Base-by-base conservation (phyloP, 2,329 filamentous ascomycete genomes). In the Pyrenophora tritici-repentis region DNA sequence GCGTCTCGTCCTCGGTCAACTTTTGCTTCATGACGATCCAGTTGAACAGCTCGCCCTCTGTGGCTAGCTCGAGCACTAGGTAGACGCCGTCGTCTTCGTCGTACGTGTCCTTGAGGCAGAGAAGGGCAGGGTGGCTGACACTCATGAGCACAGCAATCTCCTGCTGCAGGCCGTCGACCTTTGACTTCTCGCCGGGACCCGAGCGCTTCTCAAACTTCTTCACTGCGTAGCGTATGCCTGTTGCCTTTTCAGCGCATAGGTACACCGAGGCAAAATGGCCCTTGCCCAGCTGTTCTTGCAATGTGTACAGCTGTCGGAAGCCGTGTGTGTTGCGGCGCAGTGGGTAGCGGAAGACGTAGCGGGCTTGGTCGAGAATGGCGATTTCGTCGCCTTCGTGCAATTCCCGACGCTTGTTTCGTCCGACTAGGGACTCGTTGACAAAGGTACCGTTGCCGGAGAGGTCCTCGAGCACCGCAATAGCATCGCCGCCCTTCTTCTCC, bases 141-240 rank as follows among this genome's bases (percentile, higher is more conserved):
- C 91, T 86, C 91, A 96, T 97, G 54, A 99, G 78, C 13, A 99
- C 90, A 17, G 90, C 93, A 70, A 99, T 96, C 73, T 99, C 95
- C 72, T 97, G 92, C 70, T 97, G 91, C 38, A 97, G 76, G 2
- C 90, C 88, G 53, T 96, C 91, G 5, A 87, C 86, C 73, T 92
- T 93, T 14, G 90, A 88, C 58, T 84, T 85, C 60, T 97, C 91
- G 34, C 92, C 91, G 52, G 87, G 82, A n/a, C 89, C 89, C 2
- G 86, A 81, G 4, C 89, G 86, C 75, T 91, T 94, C 64, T 91
- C 91, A 69, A 99, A 97, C 52, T 94, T 87, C 78, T 99, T 99
- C 67, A 96, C 94, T 3, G 94, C 94, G 72, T 86, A 97, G 47
- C 88, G 85, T 62, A 86, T 83, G 6, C 94, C 95, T 0, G 86